A percentile compares a stretch with the other conserved stretches of the same genome.
These are phyloP conservation scores for Stachybotrys elegans DNA, from an alignment of 2,329 filamentous ascomycete species.

Conservation along the genomic window DNA sequence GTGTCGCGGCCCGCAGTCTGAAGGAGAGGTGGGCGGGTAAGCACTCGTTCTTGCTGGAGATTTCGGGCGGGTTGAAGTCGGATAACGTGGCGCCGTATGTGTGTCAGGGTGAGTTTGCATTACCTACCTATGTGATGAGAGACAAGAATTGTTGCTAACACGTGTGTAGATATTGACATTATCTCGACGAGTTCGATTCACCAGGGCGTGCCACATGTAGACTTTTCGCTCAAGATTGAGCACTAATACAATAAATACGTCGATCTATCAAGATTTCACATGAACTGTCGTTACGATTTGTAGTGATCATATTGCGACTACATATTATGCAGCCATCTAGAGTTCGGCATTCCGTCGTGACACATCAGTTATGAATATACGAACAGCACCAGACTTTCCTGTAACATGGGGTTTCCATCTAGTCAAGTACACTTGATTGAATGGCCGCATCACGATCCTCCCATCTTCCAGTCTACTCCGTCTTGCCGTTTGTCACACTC, in stretches of 20 bases:
- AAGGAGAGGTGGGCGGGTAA: conserved; percentile 77
- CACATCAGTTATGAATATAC: too few species aligned
- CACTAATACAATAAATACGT: conserved; percentile 20
- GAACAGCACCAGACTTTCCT: too few species aligned
- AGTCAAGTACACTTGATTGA: too few species aligned
- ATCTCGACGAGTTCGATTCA: conserved; percentile 96
- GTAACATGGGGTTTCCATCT: too few species aligned
- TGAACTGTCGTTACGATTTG: not conserved
- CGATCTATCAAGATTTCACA: not conserved
- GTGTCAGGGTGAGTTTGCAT: conserved; percentile 55
- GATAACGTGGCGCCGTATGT: conserved; percentile 81
- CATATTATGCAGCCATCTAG: too few species aligned
- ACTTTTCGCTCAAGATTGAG: conserved; percentile 90
- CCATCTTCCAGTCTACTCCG: too few species aligned
- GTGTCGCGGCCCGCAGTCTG: conserved; percentile 65
- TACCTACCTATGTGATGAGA: too few species aligned
- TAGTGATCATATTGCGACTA: not conserved
- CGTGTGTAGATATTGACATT: conserved; percentile 75
- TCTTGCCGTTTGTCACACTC: conserved; percentile 7
- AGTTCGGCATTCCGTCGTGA: too few species aligned
- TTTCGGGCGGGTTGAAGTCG: conserved; percentile 82
- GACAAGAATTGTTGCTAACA: conserved; percentile 2
- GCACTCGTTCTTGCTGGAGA: conserved; percentile 76
- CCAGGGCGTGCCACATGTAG: conserved; percentile 87
- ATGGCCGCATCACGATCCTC: too few species aligned